Base-by-base conservation (phyloP, 441 rosid species). In the Viola pubescens region DNA sequence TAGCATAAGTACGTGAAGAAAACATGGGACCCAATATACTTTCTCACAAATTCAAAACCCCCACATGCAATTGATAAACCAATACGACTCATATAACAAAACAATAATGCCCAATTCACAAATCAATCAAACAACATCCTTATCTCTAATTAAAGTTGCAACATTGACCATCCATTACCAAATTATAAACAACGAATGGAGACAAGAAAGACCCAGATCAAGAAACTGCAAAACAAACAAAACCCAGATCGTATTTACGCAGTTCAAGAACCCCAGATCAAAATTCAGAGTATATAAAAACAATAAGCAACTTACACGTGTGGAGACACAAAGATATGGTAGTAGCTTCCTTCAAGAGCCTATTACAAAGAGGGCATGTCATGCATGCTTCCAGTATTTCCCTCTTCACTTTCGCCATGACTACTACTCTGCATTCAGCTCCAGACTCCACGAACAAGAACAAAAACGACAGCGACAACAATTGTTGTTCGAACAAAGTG, bases 301-400 rank as follows among this genome's bases (percentile, higher is more conserved):
- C 41, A 67, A 54, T 2, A 43, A 57, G 48, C 49, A 75, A 58
- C 82, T 79, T 56, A 85, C 91, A 85, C 63, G 91, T 81, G 73
- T 85, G 91, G 68, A 85, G 91, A 65, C 91, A 85, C 67, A 80
- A 62, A 48, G 91, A 81, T 52, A 85, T 82, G n/a, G 88, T 81
- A 2, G 91, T 85, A 57, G 91, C 84, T 63, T 85, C 88, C 58
- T 69, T 75, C 44, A 85, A 59, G 44, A 85, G 80, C 68, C 72
- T 80, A 45, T 75, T 66, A 64, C 91, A 85, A 58, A 85, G 81
- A 61, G 84, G 88, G 61, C 91, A 85, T 68, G 82, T 74, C 86
- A 85, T 81, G 91, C 88, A 85, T 74, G 79, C 75, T 71, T 67
- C 70, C 37, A 85, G 11, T 40, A 58, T 62, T 63, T 75, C 81